Conservation (phyloP, 2,329 filamentous ascomycete species). For the Juglanconis juglandina region DNA sequence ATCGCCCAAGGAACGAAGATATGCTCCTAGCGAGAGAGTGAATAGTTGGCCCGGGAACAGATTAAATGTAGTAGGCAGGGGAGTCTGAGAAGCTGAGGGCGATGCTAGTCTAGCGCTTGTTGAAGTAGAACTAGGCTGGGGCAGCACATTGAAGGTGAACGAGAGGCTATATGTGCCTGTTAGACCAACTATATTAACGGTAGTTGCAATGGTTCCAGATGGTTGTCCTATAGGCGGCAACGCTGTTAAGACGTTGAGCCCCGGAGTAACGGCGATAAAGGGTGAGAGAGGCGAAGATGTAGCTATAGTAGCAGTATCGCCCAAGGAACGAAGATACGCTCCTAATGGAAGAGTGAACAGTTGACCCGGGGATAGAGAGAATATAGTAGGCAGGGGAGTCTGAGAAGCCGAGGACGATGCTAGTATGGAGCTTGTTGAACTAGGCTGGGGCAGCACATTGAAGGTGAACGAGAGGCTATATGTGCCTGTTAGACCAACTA, state of each 20-base stretch:
- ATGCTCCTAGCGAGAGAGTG: neutral
- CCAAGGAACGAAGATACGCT: neutral
- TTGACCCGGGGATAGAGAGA: neutral
- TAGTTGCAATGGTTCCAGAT: neutral
- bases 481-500: neutral
- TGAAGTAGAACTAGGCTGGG: neutral
- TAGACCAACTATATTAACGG: neutral
- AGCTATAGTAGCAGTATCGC: neutral
- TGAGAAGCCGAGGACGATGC: neutral
- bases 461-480: neutral
- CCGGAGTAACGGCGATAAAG: no score
- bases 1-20: neutral
- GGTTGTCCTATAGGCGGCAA: neutral
- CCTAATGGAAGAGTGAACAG: neutral
- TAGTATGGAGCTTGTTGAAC: neutral
- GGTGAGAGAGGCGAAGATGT: no score
- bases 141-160: neutral
- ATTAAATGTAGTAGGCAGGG: neutral
- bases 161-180: neutral
- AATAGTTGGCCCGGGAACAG: neutral
- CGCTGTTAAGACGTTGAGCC: neutral
- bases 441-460: neutral
- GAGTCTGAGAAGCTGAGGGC: neutral
- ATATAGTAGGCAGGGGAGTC: neutral
- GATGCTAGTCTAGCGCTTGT: no score